Evolutionary conservation across 768 basidiomycete genomes (phyloP), one percentile per base, ranked within the genome.

Genomic region (Kwoniella sp.): DNA sequence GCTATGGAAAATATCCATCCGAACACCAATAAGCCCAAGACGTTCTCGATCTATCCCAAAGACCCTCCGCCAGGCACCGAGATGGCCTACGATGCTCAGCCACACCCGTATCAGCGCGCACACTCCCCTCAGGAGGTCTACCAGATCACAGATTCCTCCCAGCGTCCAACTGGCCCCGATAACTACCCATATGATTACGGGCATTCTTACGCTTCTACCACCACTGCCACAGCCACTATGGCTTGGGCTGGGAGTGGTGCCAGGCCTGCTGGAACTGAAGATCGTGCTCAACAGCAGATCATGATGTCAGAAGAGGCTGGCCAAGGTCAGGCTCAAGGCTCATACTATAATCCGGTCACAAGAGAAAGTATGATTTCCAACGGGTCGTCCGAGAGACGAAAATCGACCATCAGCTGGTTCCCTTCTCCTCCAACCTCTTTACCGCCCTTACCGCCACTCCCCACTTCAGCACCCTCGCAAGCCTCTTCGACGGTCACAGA

Each of bases 321-420:
- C n/a, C 41, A 17, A 20, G 41, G 17, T 45, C 41, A 45, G 41
- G 41, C n/a, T 9, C 11, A 9, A 45, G 41, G 41, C 4, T 45
- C 41, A 7, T 8, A 45, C 41, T 45, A 45, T 17, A 45, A 51
- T 28, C 15, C 9, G 4, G 23, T 51, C 50, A 47, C 22, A 7
- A 59, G 45, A 52, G 26, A 47, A 22, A 15, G 13, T 50, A 50
- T 30, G 2, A 20, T 59, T 29, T n/a, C 47, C 23, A 48, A 22
- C 45, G 20, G 41, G 29, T 50, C 41, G 13, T 50, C 30, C 26
- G 20, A 47, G 8, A 61, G n/a, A 23, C n/a, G 60, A 41, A 58
- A 51, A 26, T 57, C 62, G 20, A 63, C 62, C 1, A 56, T 61
- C 8, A 61, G 52, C 28, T 50, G 56, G 55, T 56, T 63, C 30